phyloP scores from a whole-genome alignment of 164 flowering plant genomes.

The Magnolia sinica region DNA sequence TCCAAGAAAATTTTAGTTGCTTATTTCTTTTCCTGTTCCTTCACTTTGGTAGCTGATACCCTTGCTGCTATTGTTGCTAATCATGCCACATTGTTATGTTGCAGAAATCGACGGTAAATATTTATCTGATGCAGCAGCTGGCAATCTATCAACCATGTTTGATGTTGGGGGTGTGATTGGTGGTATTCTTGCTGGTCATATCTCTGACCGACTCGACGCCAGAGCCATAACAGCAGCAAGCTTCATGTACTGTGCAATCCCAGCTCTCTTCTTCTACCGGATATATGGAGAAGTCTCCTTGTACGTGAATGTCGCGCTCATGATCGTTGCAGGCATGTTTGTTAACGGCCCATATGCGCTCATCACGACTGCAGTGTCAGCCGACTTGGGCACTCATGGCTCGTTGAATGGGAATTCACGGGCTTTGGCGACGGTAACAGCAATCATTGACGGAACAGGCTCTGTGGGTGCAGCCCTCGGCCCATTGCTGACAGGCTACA shows the following conservation, averaged over 20 bases:
- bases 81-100: constrained; percentile 12
- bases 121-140: constrained; percentile 55
- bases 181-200: constrained; percentile 76
- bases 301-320: constrained; percentile 42
- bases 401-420: constrained; percentile 63
- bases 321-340: constrained; percentile 69
- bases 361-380: constrained; percentile 83
- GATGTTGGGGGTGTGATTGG: constrained; percentile 85
- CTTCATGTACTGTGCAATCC: constrained; percentile 76
- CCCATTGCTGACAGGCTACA: constrained; percentile 68
- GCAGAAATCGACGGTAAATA: constrained; percentile 68
- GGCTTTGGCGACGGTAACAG: constrained; percentile 80
- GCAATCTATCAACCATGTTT: constrained; percentile 68
- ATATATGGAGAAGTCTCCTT: constrained; percentile 58
- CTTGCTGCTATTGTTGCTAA: too few relatives aligned
- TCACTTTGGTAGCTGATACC: too few relatives aligned
- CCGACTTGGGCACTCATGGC: constrained; percentile 75
- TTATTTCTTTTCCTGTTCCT: too few relatives aligned
- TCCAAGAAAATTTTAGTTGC: too few relatives aligned
- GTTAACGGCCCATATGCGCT: constrained; percentile 87
- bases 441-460: constrained; percentile 87
- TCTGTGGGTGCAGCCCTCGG: constrained; percentile 83
- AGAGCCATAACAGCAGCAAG: constrained; percentile 80
- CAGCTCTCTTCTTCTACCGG: constrained; percentile 66
- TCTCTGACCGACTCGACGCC: constrained; percentile 69